phyloP scores from a whole-genome alignment of 345 rosid genomes.

The Pseudoturritis turrita region DNA sequence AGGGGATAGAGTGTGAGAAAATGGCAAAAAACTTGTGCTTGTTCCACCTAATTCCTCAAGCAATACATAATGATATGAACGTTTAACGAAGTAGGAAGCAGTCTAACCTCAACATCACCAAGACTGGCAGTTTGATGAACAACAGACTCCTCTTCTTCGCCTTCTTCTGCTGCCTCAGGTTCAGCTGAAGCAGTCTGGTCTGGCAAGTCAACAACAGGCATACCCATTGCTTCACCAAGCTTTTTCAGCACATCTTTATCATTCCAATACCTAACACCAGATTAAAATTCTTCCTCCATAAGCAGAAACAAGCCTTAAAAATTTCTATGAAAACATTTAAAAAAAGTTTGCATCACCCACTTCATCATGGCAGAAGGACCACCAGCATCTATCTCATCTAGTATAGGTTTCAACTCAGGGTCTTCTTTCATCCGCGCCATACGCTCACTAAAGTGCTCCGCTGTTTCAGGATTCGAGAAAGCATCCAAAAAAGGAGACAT shows the following conservation, averaged over 20 bases:
- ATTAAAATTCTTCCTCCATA: slow-evolving; percentile 7
- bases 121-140: slow-evolving; percentile 88
- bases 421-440: slow-evolving; percentile 85
- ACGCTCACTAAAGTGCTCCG: slow-evolving; percentile 82
- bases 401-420: slow-evolving; percentile 78
- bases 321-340: not conserved
- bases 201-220: slow-evolving; percentile 47
- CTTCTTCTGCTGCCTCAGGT: slow-evolving; percentile 67
- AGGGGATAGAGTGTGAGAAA: not conserved
- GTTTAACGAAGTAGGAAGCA: not conserved
- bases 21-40: not conserved
- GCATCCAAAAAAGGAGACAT: slow-evolving; percentile 93
- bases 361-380: slow-evolving; percentile 98
- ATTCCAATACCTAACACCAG: slow-evolving; percentile 76
- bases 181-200: slow-evolving; percentile 65
- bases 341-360: slow-evolving; percentile 35
- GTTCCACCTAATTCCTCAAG: not conserved
- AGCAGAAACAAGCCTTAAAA: not conserved
- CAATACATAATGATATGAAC: not conserved
- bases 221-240: slow-evolving; percentile 99
- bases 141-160: slow-evolving; percentile 82
- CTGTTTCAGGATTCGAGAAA: slow-evolving; percentile 70
- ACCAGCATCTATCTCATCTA: slow-evolving; percentile 88
- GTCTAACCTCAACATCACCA: slow-evolving; percentile 88
- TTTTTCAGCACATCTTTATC: slow-evolving; percentile 84